Evolutionary conservation across 192 early-diverging fungal species (phyloP), one percentile per base, ranked within the genome.

Genomic region (Lunasporangiospora selenospora): DNA sequence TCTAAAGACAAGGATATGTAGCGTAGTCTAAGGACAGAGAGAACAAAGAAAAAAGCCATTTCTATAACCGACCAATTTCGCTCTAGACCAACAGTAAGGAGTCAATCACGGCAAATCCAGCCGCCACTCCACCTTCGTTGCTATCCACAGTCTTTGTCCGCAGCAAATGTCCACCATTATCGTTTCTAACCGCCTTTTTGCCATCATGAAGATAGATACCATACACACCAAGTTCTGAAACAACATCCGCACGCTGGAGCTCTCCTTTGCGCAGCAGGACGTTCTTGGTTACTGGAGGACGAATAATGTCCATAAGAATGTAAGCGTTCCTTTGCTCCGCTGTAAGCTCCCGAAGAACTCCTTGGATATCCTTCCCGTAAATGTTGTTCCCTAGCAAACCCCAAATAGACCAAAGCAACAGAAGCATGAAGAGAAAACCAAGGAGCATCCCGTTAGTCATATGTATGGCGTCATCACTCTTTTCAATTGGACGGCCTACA

Each of bases 261-360:
- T 86, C 63, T 10, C 95, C 96, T 51, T 93, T 73, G 21, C 93
- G 85, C 29, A 98, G 57, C 64, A 98, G 85, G 8, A 91, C 58
- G 55, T 88, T 95, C 23, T 82, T 80, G 32, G 91, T 77, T 6
- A 79, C 77, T 2, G 94, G 93, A 15, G 92, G 88, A 7, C 84
- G 75, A 54, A 99, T 99, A 10, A 97, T 77, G 50, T 98, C 95
- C 97, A 99, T 99, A 12, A 99, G 75, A 54, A 99, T 99, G 57
- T 91, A 96, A 0, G 90, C 93, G 61, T 85, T 88, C 12, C 90
- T 80, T 62, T 94, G 92, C 37, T 86, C 73, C 19, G 56, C 70
- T 3, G 83, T 66, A 40, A 98, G 44, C 19, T 65, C 65, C 9
- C 53, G 41, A 4, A 99, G 57, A 7, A 71, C 57, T 9, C 23